Conservation (phyloP, 1,139 yeast genomes). For the Casaregolazyma lundiana region DNA sequence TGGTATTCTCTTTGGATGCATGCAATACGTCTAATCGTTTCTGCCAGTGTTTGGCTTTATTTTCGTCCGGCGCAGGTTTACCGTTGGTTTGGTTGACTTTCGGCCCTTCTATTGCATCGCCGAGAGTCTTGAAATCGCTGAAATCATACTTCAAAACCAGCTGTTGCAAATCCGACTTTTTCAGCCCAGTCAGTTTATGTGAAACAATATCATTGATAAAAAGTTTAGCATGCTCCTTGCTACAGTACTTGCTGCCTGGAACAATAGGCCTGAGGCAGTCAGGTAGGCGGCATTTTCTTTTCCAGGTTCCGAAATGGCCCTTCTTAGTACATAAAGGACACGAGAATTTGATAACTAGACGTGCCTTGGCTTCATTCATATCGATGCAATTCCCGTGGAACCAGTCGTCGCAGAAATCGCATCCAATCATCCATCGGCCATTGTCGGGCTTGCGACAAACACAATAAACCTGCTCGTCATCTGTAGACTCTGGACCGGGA, state of each 20-base stretch:
- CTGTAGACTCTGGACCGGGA: conserved; percentile 1
- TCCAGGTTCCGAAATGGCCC: conserved; percentile 49
- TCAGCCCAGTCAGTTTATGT: conserved; percentile 10
- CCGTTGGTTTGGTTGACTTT: conserved; percentile 13
- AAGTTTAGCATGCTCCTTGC: conserved; percentile 61
- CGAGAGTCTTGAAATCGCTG: conserved; percentile 13
- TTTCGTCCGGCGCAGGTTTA: conserved; percentile 22
- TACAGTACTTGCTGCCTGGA: conserved; percentile 66
- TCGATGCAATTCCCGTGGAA: conserved; percentile 78
- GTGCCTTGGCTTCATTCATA: conserved; percentile 48
- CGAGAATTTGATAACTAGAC: conserved; percentile 59
- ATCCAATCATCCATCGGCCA: conserved; percentile 80
- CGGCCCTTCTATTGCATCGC: conserved; percentile 7
- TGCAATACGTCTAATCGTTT: conserved; percentile 23
- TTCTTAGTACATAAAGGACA: conserved; percentile 71
- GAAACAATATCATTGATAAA: conserved; percentile 40
- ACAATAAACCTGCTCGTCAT: conserved; percentile 58
- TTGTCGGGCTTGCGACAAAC: conserved; percentile 74
- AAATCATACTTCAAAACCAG: conserved; percentile 14
- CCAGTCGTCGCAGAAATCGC: conserved; percentile 97
- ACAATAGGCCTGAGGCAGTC: conserved; percentile 58
- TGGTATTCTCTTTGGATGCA: conserved; percentile 21
- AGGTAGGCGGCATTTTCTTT: conserved; percentile 63
- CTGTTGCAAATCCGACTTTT: conserved; percentile 27
- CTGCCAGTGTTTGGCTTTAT: conserved; percentile 21